Evolutionary conservation across 106 monocot genomes (phyloP).

Genomic region (Acorus gramineus): DNA sequence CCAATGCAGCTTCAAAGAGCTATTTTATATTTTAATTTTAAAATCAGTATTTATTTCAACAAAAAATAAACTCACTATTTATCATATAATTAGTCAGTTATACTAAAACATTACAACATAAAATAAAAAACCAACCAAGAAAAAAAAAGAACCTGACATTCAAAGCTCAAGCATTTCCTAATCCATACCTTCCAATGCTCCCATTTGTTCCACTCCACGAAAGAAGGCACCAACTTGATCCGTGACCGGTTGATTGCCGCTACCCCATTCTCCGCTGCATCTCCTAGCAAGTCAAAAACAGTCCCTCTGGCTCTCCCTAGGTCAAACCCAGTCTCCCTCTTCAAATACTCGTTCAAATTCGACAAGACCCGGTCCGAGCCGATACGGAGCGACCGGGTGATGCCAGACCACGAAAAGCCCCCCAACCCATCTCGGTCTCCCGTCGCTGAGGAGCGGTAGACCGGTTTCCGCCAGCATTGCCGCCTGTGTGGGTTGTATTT

Average conservation of each 20-base stretch:
- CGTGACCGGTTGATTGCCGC: constrained; percentile 25
- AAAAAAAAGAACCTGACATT: neutral
- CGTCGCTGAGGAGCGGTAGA: constrained; percentile 22
- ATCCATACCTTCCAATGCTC: constrained; percentile 64
- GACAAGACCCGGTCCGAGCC: constrained; percentile 39
- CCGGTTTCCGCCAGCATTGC: neutral
- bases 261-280: constrained; percentile 12
- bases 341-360: constrained; percentile 26
- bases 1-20: too few species aligned
- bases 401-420: constrained; percentile 29
- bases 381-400: constrained; percentile 27
- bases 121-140: neutral
- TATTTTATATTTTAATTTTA: too few species aligned
- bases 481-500: too few species aligned
- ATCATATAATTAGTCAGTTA: too few species aligned
- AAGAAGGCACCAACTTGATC: constrained; percentile 20
- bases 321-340: constrained; percentile 59
- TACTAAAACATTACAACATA: neutral
- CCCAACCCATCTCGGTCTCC: constrained; percentile 17
- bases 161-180: neutral
- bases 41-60: too few species aligned
- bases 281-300: constrained; percentile 11
- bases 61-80: too few species aligned
- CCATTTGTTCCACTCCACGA: constrained; percentile 72
- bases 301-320: constrained; percentile 6